A percentile compares a stretch with the other conserved stretches of the same genome.
These are phyloP conservation scores for Vigna nakashimae DNA, from an alignment of 306 rosid species.

Conservation along the genomic window DNA sequence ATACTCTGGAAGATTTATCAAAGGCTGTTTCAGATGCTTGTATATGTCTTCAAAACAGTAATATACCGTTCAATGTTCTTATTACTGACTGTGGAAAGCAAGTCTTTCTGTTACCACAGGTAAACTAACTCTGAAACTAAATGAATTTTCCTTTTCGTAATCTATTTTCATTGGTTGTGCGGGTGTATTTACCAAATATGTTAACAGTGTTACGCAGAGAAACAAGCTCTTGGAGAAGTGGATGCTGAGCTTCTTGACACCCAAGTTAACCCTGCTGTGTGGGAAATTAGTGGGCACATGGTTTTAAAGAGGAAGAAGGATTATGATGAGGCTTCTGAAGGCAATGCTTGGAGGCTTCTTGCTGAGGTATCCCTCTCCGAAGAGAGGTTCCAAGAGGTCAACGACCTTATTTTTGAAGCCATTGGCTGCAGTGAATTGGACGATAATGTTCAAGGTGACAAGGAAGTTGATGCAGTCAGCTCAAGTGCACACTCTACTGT, in stretches of 20 bases:
- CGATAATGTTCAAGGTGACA: conserved; percentile 8
- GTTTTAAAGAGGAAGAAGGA: conserved; percentile 92
- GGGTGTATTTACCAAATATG: conserved; percentile 18
- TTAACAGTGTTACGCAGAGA: conserved; percentile 93
- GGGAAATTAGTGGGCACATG: conserved; percentile 99
- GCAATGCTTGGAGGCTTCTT: conserved; percentile 92
- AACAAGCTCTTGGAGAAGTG: conserved; percentile 98
- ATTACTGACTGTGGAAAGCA: conserved; percentile 81
- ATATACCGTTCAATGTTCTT: conserved; percentile 87
- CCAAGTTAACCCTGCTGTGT: conserved; percentile 98
- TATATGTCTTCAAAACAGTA: conserved; percentile 80
- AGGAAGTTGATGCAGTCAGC: conserved; percentile 49
- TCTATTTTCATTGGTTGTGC: background rate
- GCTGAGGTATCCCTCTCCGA: conserved; percentile 93
- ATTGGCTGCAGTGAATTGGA: conserved; percentile 50
- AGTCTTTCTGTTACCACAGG: conserved; percentile 92
- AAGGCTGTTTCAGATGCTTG: conserved; percentile 83
- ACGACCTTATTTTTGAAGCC: conserved; percentile 73
- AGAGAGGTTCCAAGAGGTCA: conserved; percentile 88
- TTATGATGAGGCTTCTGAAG: conserved; percentile 91
- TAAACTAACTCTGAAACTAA: conserved; percentile 37
- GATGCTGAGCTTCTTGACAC: conserved; percentile 87
- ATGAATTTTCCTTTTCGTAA: background rate
- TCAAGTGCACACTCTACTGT: conserved; percentile 45
- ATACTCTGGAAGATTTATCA: conserved; percentile 64